Base-by-base conservation (phyloP, 2,329 filamentous ascomycete genomes). In the Monosporascus cannonballus region DNA sequence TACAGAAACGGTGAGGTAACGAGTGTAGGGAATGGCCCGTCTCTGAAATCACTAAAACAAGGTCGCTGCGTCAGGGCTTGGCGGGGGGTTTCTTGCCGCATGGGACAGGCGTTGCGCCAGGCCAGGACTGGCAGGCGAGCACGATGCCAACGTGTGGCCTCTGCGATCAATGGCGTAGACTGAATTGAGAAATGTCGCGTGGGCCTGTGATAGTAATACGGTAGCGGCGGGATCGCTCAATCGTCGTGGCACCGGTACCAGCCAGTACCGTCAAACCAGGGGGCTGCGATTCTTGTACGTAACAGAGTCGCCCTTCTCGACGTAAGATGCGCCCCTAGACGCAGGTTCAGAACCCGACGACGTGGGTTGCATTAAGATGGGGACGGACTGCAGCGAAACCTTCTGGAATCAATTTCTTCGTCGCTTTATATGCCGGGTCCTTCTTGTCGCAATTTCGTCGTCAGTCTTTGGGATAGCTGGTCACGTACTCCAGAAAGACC, bases 211-310 rank as follows among this genome's bases (percentile, higher is more conserved):
- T 20, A 24, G 11, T 3, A 25, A 5, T 45, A 25, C 14, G 25
- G 48, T 39, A 36, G 34, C 20, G 22, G 30, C 50, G 50, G 50
- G 44, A 41, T 38, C 47, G 47, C 27, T 52, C 36, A 39, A 51
- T 41, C 9, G 27, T 30, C 27, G 27, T 30, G 27, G 27, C 27
- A 30, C 27, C 9, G 27, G 27, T 30, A 30, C 27, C 27, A 30
- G 27, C 27, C 27, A 30, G 27, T 11, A 30, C 27, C 39, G 20
- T 42, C 39, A 22, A 20, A 45, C 20, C 42, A 58, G 57, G 56
- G 56, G 54, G 56, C 42, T 48, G 52, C 47, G 55, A 60, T 63
- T 62, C 53, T 61, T 22, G 61, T 65, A 65, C 63, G 63, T 65
- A 65, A 64, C 49, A 61, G 54, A 56, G 51, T 48, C 17, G 18